phyloP scores from a whole-genome alignment of 768 basidiomycete species.

The Rhodosporidiobolus odoratus region DNA sequence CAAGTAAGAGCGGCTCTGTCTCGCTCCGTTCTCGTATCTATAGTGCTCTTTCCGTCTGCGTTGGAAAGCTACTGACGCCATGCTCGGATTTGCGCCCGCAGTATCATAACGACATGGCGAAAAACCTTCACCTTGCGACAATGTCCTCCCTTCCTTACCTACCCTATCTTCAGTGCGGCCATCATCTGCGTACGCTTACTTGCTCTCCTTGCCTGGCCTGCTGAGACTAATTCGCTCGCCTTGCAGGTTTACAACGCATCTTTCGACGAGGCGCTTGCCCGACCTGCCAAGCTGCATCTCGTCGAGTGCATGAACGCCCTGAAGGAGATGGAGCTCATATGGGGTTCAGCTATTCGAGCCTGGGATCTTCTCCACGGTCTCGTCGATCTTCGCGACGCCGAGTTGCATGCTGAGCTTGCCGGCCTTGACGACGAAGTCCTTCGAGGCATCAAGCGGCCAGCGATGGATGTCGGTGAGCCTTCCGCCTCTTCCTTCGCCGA shows the following conservation, averaged over 20 bases:
- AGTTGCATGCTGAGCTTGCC: slow-evolving; percentile 25
- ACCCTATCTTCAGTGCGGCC: background rate
- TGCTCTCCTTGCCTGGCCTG: background rate
- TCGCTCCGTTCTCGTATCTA: no score
- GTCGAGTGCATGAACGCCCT: slow-evolving; percentile 39
- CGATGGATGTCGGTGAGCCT: slow-evolving; percentile 28
- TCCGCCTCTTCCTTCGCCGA: background rate
- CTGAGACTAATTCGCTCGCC: background rate
- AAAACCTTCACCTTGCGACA: slow-evolving; percentile 42
- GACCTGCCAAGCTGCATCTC: slow-evolving; percentile 36
- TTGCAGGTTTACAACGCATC: slow-evolving; percentile 39
- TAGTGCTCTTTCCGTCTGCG: no score
- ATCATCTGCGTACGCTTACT: background rate
- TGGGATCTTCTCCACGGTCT: slow-evolving; percentile 37
- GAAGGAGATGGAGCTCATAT: slow-evolving; percentile 39
- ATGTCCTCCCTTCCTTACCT: slow-evolving; percentile 43
- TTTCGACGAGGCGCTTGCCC: slow-evolving; percentile 37
- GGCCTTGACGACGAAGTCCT: slow-evolving; percentile 4
- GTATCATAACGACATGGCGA: slow-evolving; percentile 39
- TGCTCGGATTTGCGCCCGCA: background rate
- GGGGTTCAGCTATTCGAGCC: slow-evolving; percentile 30
- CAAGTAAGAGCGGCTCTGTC: slow-evolving; percentile 23
- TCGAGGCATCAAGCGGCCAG: slow-evolving; percentile 28
- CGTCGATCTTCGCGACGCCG: slow-evolving; percentile 37
- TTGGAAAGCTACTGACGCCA: background rate